These are phyloP conservation scores for Entomophthora muscae DNA, from an alignment of 371 early-diverging fungal genomes.

Conservation along the genomic window DNA sequence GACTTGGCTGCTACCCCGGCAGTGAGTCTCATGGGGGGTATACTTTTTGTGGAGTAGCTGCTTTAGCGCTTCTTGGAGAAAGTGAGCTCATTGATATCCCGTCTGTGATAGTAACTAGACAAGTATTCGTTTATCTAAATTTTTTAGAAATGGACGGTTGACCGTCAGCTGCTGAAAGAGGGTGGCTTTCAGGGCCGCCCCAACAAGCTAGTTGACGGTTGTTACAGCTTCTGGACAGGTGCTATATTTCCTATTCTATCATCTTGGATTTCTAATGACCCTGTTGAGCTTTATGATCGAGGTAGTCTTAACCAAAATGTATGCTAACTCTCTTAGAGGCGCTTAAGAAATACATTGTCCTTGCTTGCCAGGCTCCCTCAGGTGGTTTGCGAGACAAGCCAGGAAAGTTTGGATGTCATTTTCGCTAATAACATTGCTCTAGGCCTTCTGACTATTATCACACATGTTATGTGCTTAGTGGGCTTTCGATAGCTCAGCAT, in stretches of 20 bases:
- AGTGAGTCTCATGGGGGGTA: constrained; percentile 97
- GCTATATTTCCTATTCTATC: constrained; percentile 63
- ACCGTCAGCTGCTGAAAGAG: constrained; percentile 72
- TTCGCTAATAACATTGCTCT: neutral
- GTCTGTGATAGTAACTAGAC: constrained; percentile 28
- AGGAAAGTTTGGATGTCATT: constrained; percentile 35
- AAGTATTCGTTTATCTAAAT: neutral
- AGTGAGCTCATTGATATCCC: constrained; percentile 36
- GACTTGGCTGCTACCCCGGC: constrained; percentile 71
- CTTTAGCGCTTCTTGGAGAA: constrained; percentile 55
- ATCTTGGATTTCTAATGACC: constrained; percentile 14
- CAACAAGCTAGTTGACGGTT: constrained; percentile 95
- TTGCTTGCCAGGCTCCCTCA: constrained; percentile 57
- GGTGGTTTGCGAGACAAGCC: constrained; percentile 93
- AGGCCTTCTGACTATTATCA: constrained; percentile 82
- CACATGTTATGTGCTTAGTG: constrained; percentile 82
- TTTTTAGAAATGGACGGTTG: constrained; percentile 48
- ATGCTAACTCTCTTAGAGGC: constrained; percentile 25
- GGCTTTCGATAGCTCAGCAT: constrained; percentile 53
- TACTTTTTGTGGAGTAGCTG: constrained; percentile 86
- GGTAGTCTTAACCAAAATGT: neutral
- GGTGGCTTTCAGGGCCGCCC: constrained; percentile 94
- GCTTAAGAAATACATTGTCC: constrained; percentile 69
- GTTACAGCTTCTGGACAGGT: constrained; percentile 95
- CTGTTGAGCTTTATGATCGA: neutral